Base-by-base conservation (phyloP, 2,329 filamentous ascomycete genomes). In the Talaromyces albobiverticillius region DNA sequence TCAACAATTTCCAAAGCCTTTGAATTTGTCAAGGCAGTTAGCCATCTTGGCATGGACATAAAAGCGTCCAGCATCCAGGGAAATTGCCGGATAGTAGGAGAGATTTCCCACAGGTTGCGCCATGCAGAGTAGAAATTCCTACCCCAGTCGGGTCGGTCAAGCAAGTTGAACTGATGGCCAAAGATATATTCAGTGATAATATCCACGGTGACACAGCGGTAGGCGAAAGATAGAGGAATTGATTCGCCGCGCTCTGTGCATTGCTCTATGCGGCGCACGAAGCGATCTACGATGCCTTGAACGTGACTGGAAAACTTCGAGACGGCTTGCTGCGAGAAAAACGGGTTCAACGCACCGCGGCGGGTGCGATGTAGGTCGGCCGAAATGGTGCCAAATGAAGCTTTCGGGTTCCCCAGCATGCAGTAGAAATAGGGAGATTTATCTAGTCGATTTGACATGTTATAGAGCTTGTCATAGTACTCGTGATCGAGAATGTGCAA, bases 301-400 rank as follows among this genome's bases (percentile, higher is more conserved):
- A 79, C 63, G 4, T 74, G 58, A 1, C 62, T 62, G 18, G 71
- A 66, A 10, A 61, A 51, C 2, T 45, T 49, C 3, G 55, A 34
- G 25, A 62, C 50, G 0, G 57, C 59, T 4, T 42, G 25, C 9
- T 55, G 56, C 10, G 61, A 63, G 31, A 64, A 64, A 34, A 58
- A 63, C 6, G 61, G 61, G 18, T 60, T 57, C 14, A 63, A 42
- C 4, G 60, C 57, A 31, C 58, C 59, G 29, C 61, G 45, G 14
- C 61, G 47, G 16, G 47, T 50, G 7, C 64, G 53, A 34, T 70
- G 64, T 11, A 69, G 58, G 14, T 66, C 60, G 20, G 75, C 71
- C 7, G 65, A 59, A n/a, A 71, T 62, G 0, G 74, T 78, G 4
- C 65, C 55, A 6, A 72, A 53, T 5, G 60, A 53, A 1, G 64